phyloP scores from a whole-genome alignment of 345 rosid species.

The Luvunga scandens region DNA sequence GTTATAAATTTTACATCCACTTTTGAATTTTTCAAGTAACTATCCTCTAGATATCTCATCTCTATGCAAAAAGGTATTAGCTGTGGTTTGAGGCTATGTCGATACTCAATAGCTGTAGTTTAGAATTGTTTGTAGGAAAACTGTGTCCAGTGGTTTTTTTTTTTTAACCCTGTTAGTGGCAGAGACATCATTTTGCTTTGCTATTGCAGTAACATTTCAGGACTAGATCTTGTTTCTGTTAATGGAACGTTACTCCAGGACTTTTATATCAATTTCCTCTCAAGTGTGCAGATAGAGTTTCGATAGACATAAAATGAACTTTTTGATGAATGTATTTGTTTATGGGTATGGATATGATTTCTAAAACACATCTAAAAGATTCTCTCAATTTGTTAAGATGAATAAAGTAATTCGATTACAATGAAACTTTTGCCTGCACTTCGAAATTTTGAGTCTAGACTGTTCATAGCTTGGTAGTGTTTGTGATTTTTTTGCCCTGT shows the following conservation, averaged over 20 bases:
- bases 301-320: not conserved
- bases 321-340: not conserved
- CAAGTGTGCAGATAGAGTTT: not conserved
- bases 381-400: not conserved
- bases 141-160: not conserved
- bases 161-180: not conserved
- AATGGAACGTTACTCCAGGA: not conserved
- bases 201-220: not conserved
- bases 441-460: not conserved
- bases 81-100: not conserved
- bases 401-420: not conserved
- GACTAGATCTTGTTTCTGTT: not conserved
- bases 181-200: not conserved
- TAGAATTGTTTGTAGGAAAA: not conserved
- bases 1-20: not conserved
- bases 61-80: not conserved
- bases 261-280: not conserved
- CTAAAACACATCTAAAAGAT: not conserved
- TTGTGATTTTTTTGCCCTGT: not conserved
- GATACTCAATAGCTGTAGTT: not conserved
- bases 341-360: not conserved
- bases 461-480: not conserved
- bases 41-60: too few species aligned
- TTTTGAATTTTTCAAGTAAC: slow-evolving; percentile 2
- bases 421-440: not conserved